Base-by-base conservation (phyloP, 768 basidiomycete genomes). In the Lentinula edodes region DNA sequence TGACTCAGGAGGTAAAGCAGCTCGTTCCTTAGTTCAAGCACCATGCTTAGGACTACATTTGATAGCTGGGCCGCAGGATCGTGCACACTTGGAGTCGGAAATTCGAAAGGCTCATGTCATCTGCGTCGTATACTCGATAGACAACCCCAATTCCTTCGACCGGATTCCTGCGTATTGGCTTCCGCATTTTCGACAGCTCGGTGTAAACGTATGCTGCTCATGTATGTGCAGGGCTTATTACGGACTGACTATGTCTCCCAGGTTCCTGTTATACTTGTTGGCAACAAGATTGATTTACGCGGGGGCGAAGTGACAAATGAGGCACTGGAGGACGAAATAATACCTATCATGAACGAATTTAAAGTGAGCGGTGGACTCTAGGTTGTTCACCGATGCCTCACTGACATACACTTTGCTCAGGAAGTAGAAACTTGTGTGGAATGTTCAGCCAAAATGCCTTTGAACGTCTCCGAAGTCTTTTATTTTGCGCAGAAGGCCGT, bases 401-500 rank as follows among this genome's bases (percentile, higher is more conserved):
- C 45, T 42, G 58, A 39, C 62, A 64, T 61, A n/a, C 52, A 59
- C 61, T 20, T 57, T 52, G 5, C 62, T 43, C 66, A 98, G 96
- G 95, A 98, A 83, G 95, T 98, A 58, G 95, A 98, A 71, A 98
- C 96, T 45, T 98, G 95, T 68, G 91, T 98, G 35, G 96, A 98
- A 76, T 93, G 92, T 69, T 96, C 94, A n/a, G 95, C 95, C 3
- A 89, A 90, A 71, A 76, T 90, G 56, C 89, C 92, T 32, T 73
- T 95, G 64, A 98, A 98, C 72, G 89, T 98, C 61, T 95, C 95
- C 15, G 95, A 96, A 73, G 94, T 98, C 35, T 95, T 98, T 78
- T 98, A 96, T 74, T 98, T 98, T 73, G 96, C 96, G 1, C 95
- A 97, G 74, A 98, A 97, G 71, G 96, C 96, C 12, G 96, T 99